Conservation (phyloP, 2,329 filamentous ascomycete genomes). For the Colletotrichum noveboracense region DNA sequence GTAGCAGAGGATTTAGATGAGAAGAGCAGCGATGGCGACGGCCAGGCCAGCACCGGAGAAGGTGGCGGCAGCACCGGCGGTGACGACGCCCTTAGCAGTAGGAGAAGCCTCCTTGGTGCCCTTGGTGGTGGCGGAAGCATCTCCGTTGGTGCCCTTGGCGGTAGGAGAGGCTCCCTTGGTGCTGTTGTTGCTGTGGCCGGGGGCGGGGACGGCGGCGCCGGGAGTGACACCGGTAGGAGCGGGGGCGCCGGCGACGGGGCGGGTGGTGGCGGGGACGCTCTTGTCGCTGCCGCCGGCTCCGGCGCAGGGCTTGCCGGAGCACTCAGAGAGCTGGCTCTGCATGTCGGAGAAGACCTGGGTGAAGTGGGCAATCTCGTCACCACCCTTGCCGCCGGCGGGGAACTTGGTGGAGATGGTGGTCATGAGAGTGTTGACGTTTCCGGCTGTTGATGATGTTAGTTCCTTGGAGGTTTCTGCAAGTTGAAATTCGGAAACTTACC, state of each 20-base stretch:
- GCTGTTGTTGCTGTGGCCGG: neutral
- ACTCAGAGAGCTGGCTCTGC: constrained; percentile 1
- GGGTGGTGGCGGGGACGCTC: neutral
- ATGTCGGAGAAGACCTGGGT: constrained; percentile 12
- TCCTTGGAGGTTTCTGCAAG: neutral
- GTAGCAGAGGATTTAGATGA: constrained; percentile 3
- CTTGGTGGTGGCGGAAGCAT: neutral
- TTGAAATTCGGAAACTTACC: neutral
- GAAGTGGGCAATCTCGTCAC: constrained; percentile 17
- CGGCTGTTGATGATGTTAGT: neutral
- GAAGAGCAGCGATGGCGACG: neutral
- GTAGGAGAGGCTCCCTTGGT: neutral
- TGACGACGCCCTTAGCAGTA: constrained; percentile 1
- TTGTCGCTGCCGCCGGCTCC: neutral
- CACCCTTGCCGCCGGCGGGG: constrained; percentile 20
- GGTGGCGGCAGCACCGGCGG: constrained; percentile 5
- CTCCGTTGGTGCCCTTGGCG: neutral
- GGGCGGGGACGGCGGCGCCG: neutral
- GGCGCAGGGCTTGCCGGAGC: neutral
- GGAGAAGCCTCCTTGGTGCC: neutral
- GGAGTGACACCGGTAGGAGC: neutral
- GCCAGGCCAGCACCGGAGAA: constrained; percentile 6
- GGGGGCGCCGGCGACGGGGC: neutral
- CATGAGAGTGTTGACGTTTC: constrained; percentile 19
- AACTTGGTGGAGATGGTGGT: constrained; percentile 20